Base-by-base conservation (phyloP, 768 basidiomycete genomes). In the Dacryopinax primogenitus region DNA sequence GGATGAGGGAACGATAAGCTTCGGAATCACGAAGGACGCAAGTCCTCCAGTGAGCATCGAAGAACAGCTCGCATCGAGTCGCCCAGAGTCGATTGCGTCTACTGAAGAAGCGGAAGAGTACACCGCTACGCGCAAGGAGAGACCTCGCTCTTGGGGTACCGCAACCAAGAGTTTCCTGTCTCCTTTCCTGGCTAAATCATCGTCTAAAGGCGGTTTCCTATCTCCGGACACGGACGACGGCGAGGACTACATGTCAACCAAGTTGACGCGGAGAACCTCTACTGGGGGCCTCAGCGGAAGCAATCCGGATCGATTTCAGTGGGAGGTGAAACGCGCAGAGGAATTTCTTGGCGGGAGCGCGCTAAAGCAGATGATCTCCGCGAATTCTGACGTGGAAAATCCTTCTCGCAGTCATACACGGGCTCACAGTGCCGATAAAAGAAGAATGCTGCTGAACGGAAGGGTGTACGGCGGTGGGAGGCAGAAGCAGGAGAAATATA, bases 371-470 rank as follows among this genome's bases (percentile, higher is more conserved):
- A 32, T 30, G 9, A 3, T 58, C 4, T 58, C 51, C 4, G 26
- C 26, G 26, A 11, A 58, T 11, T 28, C 26, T 30, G 51, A 58
- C 13, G 51, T 21, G 51, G 51, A 58, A 7, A 58, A 58, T 21
- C 30, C 51, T 15, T 6, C 13, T 11, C 9, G 3, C 26, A 58
- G 51, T 15, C 51, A 58, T 21, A 58, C 26, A 30, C 51, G 51
- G 2, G 51, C 51, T 11, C 15, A 15, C 4, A 58, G 62, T 69
- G 45, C 39, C 76, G 64, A 78, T 78, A 68, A 80, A 81, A 64
- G 81, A 2, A n/a, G n/a, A n/a, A 81, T 80, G 64, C 86, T 93
- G 86, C 79, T 94, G 67, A 94, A 94, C 70, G 92, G 92, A 0
- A 81, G 92, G 28, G 82, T 92, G 0, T 93, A 93, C 69, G 91